These are phyloP conservation scores for Fonsecaea erecta DNA, from an alignment of 2,329 filamentous ascomycete genomes.

Conservation along the genomic window DNA sequence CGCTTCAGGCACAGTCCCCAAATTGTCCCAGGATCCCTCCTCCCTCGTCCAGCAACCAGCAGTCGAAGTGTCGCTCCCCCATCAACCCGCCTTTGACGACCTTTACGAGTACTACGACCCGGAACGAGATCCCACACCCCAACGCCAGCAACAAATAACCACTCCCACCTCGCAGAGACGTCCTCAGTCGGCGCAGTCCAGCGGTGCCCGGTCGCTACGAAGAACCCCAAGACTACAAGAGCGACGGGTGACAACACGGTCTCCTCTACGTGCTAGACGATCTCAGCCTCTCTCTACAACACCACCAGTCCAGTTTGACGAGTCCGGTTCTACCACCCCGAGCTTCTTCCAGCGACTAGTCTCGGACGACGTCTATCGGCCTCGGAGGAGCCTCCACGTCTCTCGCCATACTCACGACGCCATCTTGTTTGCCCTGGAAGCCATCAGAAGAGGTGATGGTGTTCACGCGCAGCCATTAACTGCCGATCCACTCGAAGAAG, in stretches of 20 bases:
- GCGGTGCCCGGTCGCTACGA: slow-evolving; percentile 58
- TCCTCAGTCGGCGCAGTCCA: slow-evolving; percentile 57
- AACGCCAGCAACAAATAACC: slow-evolving; percentile 38
- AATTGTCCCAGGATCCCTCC: slow-evolving; percentile 28
- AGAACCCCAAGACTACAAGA: slow-evolving; percentile 59
- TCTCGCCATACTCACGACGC: slow-evolving; percentile 85
- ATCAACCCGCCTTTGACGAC: slow-evolving; percentile 53
- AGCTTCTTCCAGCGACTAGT: slow-evolving; percentile 43
- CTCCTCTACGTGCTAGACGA: slow-evolving; percentile 32
- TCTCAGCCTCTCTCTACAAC: slow-evolving; percentile 33
- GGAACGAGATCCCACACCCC: slow-evolving; percentile 29
- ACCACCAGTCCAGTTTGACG: slow-evolving; percentile 29
- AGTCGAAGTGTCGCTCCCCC: slow-evolving; percentile 46
- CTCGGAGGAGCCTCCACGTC: slow-evolving; percentile 62
- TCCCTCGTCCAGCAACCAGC: slow-evolving; percentile 11
- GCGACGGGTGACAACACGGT: slow-evolving; percentile 42
- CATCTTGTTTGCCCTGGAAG: slow-evolving; percentile 88
- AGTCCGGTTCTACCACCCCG: slow-evolving; percentile 39
- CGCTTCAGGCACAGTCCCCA: slow-evolving; percentile 30
- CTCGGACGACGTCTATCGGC: slow-evolving; percentile 57
- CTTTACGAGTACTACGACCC: slow-evolving; percentile 60
- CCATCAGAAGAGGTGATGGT: slow-evolving; percentile 62
- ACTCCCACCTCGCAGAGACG: slow-evolving; percentile 27
- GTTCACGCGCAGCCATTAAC: slow-evolving; percentile 71
- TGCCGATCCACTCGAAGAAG: slow-evolving; percentile 81